Evolutionary conservation across 768 basidiomycete genomes (phyloP).

Genomic region (button mushroom (Agaricus bisporus)): DNA sequence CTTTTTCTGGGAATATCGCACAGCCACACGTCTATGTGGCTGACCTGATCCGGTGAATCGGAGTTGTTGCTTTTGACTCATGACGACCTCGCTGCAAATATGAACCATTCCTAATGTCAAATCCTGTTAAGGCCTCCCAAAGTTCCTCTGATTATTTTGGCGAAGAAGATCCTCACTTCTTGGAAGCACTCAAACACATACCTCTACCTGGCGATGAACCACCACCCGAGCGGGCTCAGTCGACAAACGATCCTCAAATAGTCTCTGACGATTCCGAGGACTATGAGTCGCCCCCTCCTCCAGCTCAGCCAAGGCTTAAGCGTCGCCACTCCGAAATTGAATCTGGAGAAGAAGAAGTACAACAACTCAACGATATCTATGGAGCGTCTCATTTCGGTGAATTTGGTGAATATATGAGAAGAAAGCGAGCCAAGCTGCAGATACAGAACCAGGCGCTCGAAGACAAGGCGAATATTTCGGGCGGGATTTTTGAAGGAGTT

Average conservation of each 20-base stretch:
- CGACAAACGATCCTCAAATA: slow-evolving; percentile 8
- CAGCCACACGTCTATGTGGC: too few relatives aligned
- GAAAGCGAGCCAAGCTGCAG: slow-evolving; percentile 88
- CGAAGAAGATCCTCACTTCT: slow-evolving; percentile 47
- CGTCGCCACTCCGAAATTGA: slow-evolving; percentile 24
- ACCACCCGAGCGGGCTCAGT: slow-evolving; percentile 9
- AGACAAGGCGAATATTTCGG: slow-evolving; percentile 14
- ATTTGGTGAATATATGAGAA: slow-evolving; percentile 83
- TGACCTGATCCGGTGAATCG: too few relatives aligned
- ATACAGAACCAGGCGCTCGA: slow-evolving; percentile 58
- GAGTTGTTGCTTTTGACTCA: background rate
- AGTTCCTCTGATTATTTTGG: slow-evolving; percentile 52
- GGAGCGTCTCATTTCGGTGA: slow-evolving; percentile 77
- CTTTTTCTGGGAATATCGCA: too few relatives aligned
- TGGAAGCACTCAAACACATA: slow-evolving; percentile 39
- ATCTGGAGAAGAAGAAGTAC: slow-evolving; percentile 21
- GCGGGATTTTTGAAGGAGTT: slow-evolving; percentile 64
- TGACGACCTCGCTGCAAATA: background rate
- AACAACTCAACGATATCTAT: slow-evolving; percentile 42
- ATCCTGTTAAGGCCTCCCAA: slow-evolving; percentile 17
- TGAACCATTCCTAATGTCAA: background rate
- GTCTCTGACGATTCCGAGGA: slow-evolving; percentile 20
- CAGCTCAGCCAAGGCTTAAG: slow-evolving; percentile 36
- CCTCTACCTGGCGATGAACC: slow-evolving; percentile 43
- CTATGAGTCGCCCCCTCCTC: slow-evolving; percentile 28